Evolutionary conservation across 257 asterid species (phyloP).

Genomic region (Plantago elongata): DNA sequence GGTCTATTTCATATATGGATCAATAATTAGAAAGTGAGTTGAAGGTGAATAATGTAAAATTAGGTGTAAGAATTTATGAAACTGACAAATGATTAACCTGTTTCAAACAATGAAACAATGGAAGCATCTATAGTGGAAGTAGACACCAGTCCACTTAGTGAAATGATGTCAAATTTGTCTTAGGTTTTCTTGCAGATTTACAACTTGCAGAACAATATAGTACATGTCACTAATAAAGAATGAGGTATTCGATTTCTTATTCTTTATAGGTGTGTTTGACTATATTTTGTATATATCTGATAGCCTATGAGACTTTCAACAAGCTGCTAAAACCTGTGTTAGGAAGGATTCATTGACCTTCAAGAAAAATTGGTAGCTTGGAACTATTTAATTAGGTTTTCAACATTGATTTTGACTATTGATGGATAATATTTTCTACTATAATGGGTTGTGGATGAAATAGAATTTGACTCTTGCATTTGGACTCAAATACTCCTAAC

Average conservation of each 20-base stretch:
- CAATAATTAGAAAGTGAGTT: too few species aligned
- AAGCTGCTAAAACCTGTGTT: background rate
- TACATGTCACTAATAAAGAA: background rate
- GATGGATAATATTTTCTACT: background rate
- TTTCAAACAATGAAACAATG: background rate
- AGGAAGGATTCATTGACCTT: background rate
- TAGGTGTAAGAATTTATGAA: too few species aligned
- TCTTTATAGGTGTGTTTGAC: background rate
- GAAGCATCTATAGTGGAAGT: constrained; percentile 1
- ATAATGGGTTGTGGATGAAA: constrained; percentile 11
- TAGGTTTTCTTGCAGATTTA: background rate
- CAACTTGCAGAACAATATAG: constrained; percentile 1
- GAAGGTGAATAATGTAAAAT: too few species aligned
- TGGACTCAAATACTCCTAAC: background rate
- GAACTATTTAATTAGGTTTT: background rate
- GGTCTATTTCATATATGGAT: too few species aligned
- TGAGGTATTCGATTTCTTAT: background rate
- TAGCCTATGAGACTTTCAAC: background rate
- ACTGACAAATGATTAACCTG: too few species aligned
- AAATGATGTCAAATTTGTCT: background rate
- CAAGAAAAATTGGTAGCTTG: constrained; percentile 1
- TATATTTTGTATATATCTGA: background rate
- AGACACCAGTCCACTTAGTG: constrained; percentile 1
- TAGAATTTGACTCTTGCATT: constrained; percentile 3
- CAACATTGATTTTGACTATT: background rate